Evolutionary conservation across 1,139 yeast genomes (phyloP).

Genomic region (Chernovozyma aurita): DNA sequence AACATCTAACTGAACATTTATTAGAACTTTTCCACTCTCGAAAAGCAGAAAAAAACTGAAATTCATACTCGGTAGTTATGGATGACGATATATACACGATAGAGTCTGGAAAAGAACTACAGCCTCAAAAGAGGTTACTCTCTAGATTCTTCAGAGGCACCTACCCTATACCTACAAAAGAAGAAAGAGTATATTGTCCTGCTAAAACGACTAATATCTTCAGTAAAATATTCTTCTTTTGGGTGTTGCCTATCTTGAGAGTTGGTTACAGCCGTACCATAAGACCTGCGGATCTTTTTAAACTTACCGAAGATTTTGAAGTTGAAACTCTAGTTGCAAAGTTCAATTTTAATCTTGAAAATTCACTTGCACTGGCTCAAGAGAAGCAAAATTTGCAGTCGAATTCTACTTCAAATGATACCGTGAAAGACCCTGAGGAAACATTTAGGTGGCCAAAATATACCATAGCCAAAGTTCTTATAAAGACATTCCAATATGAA

Average conservation of each 20-base stretch:
- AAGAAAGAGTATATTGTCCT: constrained; percentile 32
- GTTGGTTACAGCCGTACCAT: constrained; percentile 45
- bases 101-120: constrained; percentile 3
- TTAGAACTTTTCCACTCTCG: too few relatives aligned
- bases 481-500: constrained; percentile 4
- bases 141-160: constrained; percentile 3
- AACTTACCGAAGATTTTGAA: constrained; percentile 25
- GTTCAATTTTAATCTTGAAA: constrained; percentile 14
- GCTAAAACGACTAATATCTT: constrained; percentile 20
- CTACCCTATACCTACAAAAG: constrained; percentile 21
- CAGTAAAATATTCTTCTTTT: constrained; percentile 34
- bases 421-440: constrained; percentile 4
- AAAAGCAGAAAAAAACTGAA: too few relatives aligned
- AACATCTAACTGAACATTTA: too few relatives aligned
- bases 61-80: neutral
- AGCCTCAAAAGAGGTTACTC: constrained; percentile 6
- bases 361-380: constrained; percentile 12
- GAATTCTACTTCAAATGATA: neutral
- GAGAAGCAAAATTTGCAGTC: constrained; percentile 6
- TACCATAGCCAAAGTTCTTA: constrained; percentile 7
- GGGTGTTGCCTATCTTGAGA: constrained; percentile 36
- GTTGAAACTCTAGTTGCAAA: constrained; percentile 22
- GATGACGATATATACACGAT: neutral
- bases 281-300: constrained; percentile 33
- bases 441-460: constrained; percentile 11